These are phyloP conservation scores for Penicillium janthinellum DNA, from an alignment of 2,329 filamentous ascomycete genomes.

Conservation along the genomic window DNA sequence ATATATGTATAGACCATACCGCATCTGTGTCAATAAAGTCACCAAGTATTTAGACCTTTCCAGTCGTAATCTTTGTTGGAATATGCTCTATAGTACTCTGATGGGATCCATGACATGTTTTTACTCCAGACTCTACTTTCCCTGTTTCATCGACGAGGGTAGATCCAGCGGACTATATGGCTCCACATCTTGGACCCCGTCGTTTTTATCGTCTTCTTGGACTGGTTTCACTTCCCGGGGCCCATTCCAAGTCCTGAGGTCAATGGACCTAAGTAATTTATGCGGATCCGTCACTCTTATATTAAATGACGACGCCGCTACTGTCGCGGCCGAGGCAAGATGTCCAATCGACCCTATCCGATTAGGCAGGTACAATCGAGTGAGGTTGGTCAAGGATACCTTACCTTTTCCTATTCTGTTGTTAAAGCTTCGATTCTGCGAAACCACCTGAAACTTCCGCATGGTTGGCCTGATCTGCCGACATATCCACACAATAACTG, in stretches of 20 bases:
- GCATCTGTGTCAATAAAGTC: slow-evolving; percentile 50
- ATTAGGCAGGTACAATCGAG: no score
- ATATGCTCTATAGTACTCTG: neutral
- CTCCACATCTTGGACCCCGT: slow-evolving; percentile 10
- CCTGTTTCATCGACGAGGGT: neutral
- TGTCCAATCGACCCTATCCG: slow-evolving; percentile 46
- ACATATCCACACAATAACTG: slow-evolving; percentile 50
- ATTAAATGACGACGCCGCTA: slow-evolving; percentile 50
- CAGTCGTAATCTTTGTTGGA: slow-evolving; percentile 23
- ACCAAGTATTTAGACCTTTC: slow-evolving; percentile 45
- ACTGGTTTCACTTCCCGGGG: slow-evolving; percentile 11
- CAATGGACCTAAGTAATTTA: slow-evolving; percentile 32
- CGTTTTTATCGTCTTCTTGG: neutral
- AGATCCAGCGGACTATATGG: slow-evolving; percentile 3
- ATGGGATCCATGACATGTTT: neutral
- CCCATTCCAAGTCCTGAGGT: slow-evolving; percentile 8
- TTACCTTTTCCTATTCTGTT: slow-evolving; percentile 32
- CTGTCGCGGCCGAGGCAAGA: slow-evolving; percentile 49
- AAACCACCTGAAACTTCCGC: slow-evolving; percentile 52
- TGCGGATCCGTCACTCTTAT: slow-evolving; percentile 48
- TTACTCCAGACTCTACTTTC: neutral
- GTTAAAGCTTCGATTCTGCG: slow-evolving; percentile 51
- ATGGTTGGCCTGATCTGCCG: slow-evolving; percentile 41
- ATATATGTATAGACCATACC: slow-evolving; percentile 16
- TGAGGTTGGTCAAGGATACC: neutral